Percentiles rank a stretch among this genome's conserved stretches.
phyloP scores from a whole-genome alignment of 169 alveolate genomes.

The Cryptosporidium viatorum region DNA sequence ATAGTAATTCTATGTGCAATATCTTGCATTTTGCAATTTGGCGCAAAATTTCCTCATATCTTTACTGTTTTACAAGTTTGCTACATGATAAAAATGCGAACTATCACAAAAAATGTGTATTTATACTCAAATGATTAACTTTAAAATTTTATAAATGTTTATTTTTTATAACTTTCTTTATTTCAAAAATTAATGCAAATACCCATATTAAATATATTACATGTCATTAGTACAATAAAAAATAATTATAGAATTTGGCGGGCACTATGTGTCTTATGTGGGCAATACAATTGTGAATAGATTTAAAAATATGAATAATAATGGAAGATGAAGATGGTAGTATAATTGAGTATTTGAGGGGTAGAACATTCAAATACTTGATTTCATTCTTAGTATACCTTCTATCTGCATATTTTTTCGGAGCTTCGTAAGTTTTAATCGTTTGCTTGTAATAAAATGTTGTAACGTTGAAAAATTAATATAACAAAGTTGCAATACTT shows the following conservation, averaged over 20 bases:
- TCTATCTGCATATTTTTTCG: conserved; percentile 21
- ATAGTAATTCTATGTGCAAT: conserved; percentile 6
- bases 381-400: background rate
- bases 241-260: background rate
- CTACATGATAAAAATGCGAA: background rate
- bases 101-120: background rate
- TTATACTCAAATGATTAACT: background rate
- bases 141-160: background rate
- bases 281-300: background rate
- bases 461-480: background rate
- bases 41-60: conserved; percentile 12
- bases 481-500: background rate
- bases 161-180: background rate
- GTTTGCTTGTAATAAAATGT: too few relatives aligned
- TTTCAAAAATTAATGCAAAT: background rate
- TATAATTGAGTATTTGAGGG: background rate
- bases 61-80: background rate
- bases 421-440: conserved; percentile 39
- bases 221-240: background rate
- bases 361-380: background rate
- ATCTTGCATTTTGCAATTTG: conserved; percentile 17
- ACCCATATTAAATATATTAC: background rate
- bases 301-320: background rate
- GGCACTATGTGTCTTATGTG: background rate
- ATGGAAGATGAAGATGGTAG: background rate